Base-by-base conservation (phyloP, 352 stramenopile genomes). In the Peronospora destructor region DNA sequence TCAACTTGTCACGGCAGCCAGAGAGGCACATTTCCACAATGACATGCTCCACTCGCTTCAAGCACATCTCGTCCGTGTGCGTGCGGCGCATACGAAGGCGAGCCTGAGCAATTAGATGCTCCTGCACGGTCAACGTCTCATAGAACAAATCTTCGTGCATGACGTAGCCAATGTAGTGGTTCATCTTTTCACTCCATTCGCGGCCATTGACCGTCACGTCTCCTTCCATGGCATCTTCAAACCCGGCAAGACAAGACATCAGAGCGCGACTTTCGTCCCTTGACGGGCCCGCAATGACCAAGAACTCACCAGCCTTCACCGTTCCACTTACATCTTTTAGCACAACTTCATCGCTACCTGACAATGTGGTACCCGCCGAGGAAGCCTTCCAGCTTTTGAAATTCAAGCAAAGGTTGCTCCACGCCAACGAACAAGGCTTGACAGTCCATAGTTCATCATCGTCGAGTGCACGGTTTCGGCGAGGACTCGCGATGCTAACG, bases 131-230 rank as follows among this genome's bases (percentile, higher is more conserved):
- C 13, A 96, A 59, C 45, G 91, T 92, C 38, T 70, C 61, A 34
- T 89, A 71, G 39, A 97, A 76, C 4, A 96, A 59, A 61, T 96
- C 86, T 49, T 96, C 87, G 40, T 89, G 84, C 57, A 78, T 78
- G 16, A 96, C 68, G 48, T 92, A 96, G 0, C 68, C 58, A 12
- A 67, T 36, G 19, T 60, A 66, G 6, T 56, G 56, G 11, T 61
- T 59, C 52, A 68, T 54, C 23, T 41, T 56, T 29, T 71, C 62
- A 36, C 62, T 74, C 71, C 66, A 80, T 8, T 53, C 19, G 3
- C 51, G 52, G 12, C 89, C 91, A 41, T 76, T 85, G 23, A 97
- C 71, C 13, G 46, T 72, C 37, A 84, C 71, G 17, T 64, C 66
- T 25, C 82, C 73, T n/a, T 71, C 68, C 43, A 91, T 88, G 5